phyloP scores from a whole-genome alignment of 352 stramenopile genomes.

The Phytophthora meadii region DNA sequence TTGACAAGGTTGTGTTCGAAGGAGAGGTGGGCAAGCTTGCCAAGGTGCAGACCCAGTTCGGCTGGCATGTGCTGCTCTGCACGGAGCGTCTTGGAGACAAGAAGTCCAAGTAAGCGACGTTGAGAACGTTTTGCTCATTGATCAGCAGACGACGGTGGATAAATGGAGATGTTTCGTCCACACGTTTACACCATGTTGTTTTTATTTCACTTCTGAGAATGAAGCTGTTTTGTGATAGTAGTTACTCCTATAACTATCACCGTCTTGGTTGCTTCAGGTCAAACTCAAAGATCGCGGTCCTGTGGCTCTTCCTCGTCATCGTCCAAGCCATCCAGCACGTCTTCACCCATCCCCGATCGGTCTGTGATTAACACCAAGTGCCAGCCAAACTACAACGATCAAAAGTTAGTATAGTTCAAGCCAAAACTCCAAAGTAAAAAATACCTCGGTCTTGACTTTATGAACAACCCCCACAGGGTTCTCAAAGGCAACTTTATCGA shows the following conservation, averaged over 20 bases:
- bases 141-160: neutral
- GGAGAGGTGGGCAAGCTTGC: conserved; percentile 58
- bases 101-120: conserved; percentile 36
- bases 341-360: conserved; percentile 55
- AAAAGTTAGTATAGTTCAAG: conserved; percentile 15
- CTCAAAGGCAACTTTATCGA: conserved; percentile 79
- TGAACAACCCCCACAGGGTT: conserved; percentile 71
- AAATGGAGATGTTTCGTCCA: neutral
- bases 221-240: no score
- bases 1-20: conserved; percentile 76
- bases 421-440: neutral
- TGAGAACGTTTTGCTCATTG: no score
- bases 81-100: conserved; percentile 64
- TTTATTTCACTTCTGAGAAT: no score
- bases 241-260: no score
- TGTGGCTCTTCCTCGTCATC: conserved; percentile 17
- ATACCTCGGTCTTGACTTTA: conserved; percentile 80
- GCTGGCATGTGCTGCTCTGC: conserved; percentile 81
- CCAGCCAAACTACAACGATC: conserved; percentile 70
- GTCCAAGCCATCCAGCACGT: conserved; percentile 29
- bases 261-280: no score
- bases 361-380: conserved; percentile 80
- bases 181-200: no score
- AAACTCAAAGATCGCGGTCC: conserved; percentile 31
- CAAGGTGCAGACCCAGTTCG: conserved; percentile 80